phyloP scores from a whole-genome alignment of 768 basidiomycete species.

The Naganishia randhawae region DNA sequence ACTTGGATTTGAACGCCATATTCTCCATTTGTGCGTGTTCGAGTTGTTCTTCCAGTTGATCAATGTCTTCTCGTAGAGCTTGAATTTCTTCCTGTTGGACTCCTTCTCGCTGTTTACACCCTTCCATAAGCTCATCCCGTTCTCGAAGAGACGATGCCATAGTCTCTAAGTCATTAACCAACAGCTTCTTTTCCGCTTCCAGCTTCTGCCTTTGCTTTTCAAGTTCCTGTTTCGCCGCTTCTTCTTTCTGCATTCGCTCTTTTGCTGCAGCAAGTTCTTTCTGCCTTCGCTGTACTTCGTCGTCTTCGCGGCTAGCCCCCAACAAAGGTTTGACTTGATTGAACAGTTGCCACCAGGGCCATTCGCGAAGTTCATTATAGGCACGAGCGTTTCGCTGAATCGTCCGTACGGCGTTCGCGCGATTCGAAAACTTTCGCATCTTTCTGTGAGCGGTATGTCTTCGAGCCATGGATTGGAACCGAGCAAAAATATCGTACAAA shows the following conservation, averaged over 20 bases:
- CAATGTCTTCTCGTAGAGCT: conserved; percentile 75
- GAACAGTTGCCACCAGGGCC: conserved; percentile 99
- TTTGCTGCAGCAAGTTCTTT: conserved; percentile 71
- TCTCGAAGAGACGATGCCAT: conserved; percentile 75
- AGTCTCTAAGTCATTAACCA: conserved; percentile 75
- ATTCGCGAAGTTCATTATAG: conserved; percentile 82
- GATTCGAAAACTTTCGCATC: conserved; percentile 89
- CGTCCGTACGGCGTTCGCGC: conserved; percentile 81
- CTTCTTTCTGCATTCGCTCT: conserved; percentile 82
- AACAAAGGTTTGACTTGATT: conserved; percentile 92
- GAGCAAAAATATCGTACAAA: conserved; percentile 83
- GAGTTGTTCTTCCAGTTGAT: conserved; percentile 77
- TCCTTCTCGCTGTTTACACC: conserved; percentile 67
- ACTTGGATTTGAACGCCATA: conserved; percentile 53
- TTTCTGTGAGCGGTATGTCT: conserved; percentile 82
- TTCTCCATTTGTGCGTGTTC: conserved; percentile 68
- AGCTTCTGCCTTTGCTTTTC: conserved; percentile 76
- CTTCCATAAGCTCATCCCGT: conserved; percentile 74
- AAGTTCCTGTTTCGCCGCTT: conserved; percentile 70
- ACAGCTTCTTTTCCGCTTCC: conserved; percentile 74
- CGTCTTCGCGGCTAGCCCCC: conserved; percentile 86
- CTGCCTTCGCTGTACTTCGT: conserved; percentile 75
- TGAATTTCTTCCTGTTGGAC: conserved; percentile 80
- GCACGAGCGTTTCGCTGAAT: conserved; percentile 91
- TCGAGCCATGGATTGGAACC: conserved; percentile 77